Base-by-base conservation (phyloP, 2,329 filamentous ascomycete species). In the Exophiala spinifera region DNA sequence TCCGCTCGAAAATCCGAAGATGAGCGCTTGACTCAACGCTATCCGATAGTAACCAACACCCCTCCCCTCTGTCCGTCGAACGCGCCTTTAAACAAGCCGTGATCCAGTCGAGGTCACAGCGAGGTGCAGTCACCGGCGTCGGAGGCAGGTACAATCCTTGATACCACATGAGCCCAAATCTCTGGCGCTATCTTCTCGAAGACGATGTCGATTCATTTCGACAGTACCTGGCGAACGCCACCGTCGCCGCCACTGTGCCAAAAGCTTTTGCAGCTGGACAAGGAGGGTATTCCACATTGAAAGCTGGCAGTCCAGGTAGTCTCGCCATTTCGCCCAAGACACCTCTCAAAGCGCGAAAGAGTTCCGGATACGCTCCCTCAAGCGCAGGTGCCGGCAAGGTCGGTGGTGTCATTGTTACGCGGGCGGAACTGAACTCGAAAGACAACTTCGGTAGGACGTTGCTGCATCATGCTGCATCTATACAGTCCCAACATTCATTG, bases 111-210 rank as follows among this genome's bases (percentile, higher is more conserved):
- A 87, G 88, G 84, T 87, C 86, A 90, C 85, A 89, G 89, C 89
- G 87, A 95, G 90, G 89, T 86, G 87, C 81, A 70, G 76, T 79
- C 76, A 75, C 79, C 82, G 77, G 75, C 73, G 71, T 72, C 75
- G 76, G 70, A 61, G 50, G 68, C 60, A 57, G 58, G 55, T 47
- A 52, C 54, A 48, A 46, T 50, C 64, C 66, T 55, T 66, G 64
- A 65, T 72, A 70, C 76, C 84, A 84, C 84, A 94, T 97, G 92
- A 97, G 89, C 86, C 87, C 91, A 79, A 83, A 88, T 83, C 85
- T 99, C 73, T 96, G 92, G 92, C 91, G 91, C 82, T 89, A 84
- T 72, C 97, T 92, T 73, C 87, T 95, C 79, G 88, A 96, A 84
- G 89, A 96, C 82, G 91, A 99, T 84, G 88, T 96, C 84, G 91